Percentiles rank a stretch among this genome's conserved stretches.
Evolutionary conservation across 2,329 filamentous ascomycete genomes (phyloP).

Genomic region (Epichloe uncinata): DNA sequence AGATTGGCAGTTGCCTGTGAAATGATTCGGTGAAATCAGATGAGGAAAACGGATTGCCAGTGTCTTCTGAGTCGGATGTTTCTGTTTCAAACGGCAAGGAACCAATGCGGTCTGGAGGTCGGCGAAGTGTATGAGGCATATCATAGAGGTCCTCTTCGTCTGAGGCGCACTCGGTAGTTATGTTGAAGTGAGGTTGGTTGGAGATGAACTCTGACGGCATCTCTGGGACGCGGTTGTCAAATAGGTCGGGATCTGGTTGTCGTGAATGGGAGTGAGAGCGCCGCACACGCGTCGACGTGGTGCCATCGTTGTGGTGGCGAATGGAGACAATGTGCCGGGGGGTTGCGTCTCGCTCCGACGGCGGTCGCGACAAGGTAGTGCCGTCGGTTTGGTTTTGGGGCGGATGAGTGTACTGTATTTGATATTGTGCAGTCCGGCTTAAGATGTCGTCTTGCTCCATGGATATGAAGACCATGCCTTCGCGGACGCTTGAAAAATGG

Average conservation of each 20-base stretch:
- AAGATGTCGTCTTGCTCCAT: conserved; percentile 73
- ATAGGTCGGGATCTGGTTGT: conserved; percentile 27
- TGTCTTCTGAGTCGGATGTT: conserved; percentile 22
- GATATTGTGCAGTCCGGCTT: conserved; percentile 58
- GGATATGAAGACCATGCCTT: conserved; percentile 83
- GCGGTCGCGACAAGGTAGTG: conserved; percentile 3
- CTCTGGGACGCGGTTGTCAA: conserved; percentile 35
- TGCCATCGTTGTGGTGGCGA: conserved; percentile 38
- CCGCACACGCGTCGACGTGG: conserved; percentile 14
- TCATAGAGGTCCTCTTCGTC: conserved; percentile 35
- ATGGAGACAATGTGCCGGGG: conserved; percentile 33
- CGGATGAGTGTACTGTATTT: conserved; percentile 47
- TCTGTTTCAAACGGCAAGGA: conserved; percentile 41
- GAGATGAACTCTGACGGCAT: conserved; percentile 42
- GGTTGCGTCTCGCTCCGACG: conserved; percentile 11
- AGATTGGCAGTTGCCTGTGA: conserved; percentile 11
- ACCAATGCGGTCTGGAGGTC: conserved; percentile 39
- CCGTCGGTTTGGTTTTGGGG: conserved; percentile 4
- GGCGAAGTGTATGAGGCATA: conserved; percentile 18
- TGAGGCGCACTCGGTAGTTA: conserved; percentile 48
- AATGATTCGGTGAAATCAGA: conserved; percentile 15
- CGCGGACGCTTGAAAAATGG: conserved; percentile 50
- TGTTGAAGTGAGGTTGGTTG: conserved; percentile 34
- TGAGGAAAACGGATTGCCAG: conserved; percentile 14
- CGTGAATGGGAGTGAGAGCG: conserved; percentile 13